Conservation (phyloP, 257 asterid genomes). For the Hygrophila difformis region DNA sequence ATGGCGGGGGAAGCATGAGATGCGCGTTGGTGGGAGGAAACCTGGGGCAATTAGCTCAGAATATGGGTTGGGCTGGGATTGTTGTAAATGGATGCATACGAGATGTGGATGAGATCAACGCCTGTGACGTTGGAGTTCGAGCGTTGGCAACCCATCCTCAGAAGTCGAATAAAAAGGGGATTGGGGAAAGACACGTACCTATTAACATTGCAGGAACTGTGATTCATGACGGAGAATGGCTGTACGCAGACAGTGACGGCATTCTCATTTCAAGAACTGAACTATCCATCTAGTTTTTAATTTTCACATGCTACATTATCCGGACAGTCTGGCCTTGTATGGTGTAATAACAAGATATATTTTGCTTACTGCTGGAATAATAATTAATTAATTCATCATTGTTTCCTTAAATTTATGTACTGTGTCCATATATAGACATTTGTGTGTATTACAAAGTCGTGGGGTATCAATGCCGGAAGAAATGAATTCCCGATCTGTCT, state of each 20-base stretch:
- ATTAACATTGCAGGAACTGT: conserved; percentile 46
- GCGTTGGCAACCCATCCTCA: conserved; percentile 79
- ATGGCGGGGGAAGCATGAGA: conserved; percentile 80
- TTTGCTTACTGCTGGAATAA: too few species aligned
- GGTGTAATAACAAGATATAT: not conserved
- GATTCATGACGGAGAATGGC: conserved; percentile 74
- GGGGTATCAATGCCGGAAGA: too few species aligned
- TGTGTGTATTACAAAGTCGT: too few species aligned
- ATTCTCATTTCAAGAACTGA: conserved; percentile 62
- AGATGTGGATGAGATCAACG: conserved; percentile 76
- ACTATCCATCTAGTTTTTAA: conserved; percentile 42
- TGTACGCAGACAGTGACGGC: conserved; percentile 88
- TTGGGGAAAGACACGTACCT: conserved; percentile 44
- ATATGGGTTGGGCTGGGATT: conserved; percentile 72
- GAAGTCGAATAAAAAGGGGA: conserved; percentile 56
- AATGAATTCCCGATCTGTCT: too few species aligned
- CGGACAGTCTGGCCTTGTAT: not conserved
- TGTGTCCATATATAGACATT: too few species aligned
- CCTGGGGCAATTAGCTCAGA: conserved; percentile 62
- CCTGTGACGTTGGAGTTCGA: conserved; percentile 73
- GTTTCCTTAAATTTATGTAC: too few species aligned
- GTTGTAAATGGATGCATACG: conserved; percentile 72
- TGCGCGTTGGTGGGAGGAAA: conserved; percentile 82
- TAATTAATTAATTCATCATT: too few species aligned
- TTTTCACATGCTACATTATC: not conserved